A percentile compares a stretch with the other conserved stretches of the same genome.
These are phyloP conservation scores for Trametes elegans DNA, from an alignment of 768 basidiomycete species.

Conservation along the genomic window DNA sequence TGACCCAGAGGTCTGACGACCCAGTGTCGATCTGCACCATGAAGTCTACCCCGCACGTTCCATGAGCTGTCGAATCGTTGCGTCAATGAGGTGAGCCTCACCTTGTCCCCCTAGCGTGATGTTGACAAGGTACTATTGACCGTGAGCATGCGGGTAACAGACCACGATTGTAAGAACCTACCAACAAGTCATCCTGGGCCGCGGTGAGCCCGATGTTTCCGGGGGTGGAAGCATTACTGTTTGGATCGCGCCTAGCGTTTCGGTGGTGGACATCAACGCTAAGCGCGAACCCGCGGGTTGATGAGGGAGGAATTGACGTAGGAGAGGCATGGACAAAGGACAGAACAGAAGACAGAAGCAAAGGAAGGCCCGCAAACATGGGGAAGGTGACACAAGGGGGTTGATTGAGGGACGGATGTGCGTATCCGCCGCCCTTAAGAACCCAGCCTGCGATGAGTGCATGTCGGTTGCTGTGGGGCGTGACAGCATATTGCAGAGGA, in stretches of 20 bases:
- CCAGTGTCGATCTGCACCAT: conserved; percentile 35
- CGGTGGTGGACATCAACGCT: neutral
- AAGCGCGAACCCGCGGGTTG: no score
- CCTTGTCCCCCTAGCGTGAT: neutral
- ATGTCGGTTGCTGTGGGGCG: no score
- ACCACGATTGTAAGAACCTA: neutral
- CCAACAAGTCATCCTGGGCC: neutral
- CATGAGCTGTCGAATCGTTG: no score
- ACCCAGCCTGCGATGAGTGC: no score
- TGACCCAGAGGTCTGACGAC: conserved; percentile 34
- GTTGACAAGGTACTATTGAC: neutral
- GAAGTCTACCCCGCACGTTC: conserved; percentile 23
- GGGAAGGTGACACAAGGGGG: no score
- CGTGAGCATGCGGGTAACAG: no score
- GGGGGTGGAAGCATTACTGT: neutral
- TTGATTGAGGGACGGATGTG: no score
- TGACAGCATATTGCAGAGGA: no score
- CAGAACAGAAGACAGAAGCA: no score
- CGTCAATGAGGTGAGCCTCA: neutral
- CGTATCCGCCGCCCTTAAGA: no score
- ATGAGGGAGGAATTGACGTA: no score
- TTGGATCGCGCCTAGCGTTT: neutral
- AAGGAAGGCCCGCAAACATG: no score
- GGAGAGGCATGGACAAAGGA: neutral
- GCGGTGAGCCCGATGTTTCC: neutral